Base-by-base conservation (phyloP, 495 filamentous ascomycete genomes). In the Trichocladium uniseriatum region DNA sequence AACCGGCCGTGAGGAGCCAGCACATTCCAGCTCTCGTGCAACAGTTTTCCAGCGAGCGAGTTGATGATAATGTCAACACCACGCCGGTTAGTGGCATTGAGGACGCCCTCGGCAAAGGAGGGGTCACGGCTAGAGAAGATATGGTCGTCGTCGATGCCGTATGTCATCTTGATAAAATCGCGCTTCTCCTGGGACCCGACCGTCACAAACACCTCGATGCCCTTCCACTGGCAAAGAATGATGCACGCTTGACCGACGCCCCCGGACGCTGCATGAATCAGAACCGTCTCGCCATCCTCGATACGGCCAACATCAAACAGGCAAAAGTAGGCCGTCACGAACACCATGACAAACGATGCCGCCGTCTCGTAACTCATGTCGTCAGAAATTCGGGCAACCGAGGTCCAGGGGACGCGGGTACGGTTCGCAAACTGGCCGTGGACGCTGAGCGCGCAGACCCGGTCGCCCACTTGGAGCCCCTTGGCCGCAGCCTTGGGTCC, bases 11-110 rank as follows among this genome's bases (percentile, higher is more conserved):
- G 77, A 0, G 67, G 66, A 0, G 69, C 79, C 15, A 80, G 51
- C 27, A 69, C 72, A 16, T 71, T 59, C 62, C 73, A 80, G 0
- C 67, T 68, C 5, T 70, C 71, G n/a, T 71, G 73, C 5, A 81
- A 55, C 0, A 71, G 57, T 20, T 69, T 66, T 0, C 79, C 78
- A 2, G 77, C 63, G 0, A 81, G 69, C 0, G 74, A 79, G 58
- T 82, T 82, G 1, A 82, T 62, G 0, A 77, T 72, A 11, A 81
- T 61, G 54, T 81, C 79, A 0, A 79, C 78, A 8, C 79, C 78
- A 8, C 56, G 52, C 5, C 67, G 68, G 3, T 58, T 49, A 0
- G 82, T 85, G 6, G 58, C 54, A 7, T 58, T 37, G 55, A 63
- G 57, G 15, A 85, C 55, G 0, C 60, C 71, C 8, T 67, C 20